A percentile compares a stretch with the other conserved stretches of the same genome.
Conservation (phyloP, 2,329 filamentous ascomycete genomes). For the Colletotrichum noveboracense region DNA sequence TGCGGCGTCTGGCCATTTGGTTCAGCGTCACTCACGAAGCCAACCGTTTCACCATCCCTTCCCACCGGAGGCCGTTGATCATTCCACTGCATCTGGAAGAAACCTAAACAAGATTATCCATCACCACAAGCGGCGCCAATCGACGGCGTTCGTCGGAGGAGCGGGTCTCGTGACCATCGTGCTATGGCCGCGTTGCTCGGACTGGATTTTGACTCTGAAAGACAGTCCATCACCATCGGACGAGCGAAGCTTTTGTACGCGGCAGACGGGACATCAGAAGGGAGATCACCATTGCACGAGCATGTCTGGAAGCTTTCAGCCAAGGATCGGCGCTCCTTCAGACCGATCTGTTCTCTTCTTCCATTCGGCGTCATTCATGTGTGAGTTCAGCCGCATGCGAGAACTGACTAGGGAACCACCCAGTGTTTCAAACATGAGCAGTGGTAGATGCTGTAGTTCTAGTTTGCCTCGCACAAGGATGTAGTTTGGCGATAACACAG, state of each 20-base stretch:
- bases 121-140: not conserved
- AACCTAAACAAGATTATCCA: not conserved
- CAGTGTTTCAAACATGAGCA: constrained; percentile 3
- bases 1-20: not conserved
- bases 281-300: not conserved
- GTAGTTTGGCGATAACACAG: not conserved
- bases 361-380: not conserved
- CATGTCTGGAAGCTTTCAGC: not conserved
- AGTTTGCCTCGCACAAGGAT: not conserved
- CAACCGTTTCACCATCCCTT: constrained; percentile 18
- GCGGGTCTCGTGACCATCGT: not conserved
- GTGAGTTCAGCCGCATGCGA: not conserved
- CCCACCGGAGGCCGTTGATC: constrained; percentile 1
- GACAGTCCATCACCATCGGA: constrained; percentile 3
- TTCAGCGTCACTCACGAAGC: not conserved
- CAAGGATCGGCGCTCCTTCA: not conserved
- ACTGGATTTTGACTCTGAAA: not conserved
- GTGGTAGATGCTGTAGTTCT: not conserved
- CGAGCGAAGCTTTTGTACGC: not conserved
- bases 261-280: not conserved
- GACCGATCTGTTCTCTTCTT: not conserved
- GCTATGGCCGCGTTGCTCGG: not conserved
- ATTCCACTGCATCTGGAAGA: not conserved
- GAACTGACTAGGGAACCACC: not conserved
- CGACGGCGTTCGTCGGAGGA: not conserved